A percentile compares a stretch with the other conserved stretches of the same genome.
Evolutionary conservation across 1,284 basidiomycete species (phyloP).

Genomic region (Peniophora sp.): DNA sequence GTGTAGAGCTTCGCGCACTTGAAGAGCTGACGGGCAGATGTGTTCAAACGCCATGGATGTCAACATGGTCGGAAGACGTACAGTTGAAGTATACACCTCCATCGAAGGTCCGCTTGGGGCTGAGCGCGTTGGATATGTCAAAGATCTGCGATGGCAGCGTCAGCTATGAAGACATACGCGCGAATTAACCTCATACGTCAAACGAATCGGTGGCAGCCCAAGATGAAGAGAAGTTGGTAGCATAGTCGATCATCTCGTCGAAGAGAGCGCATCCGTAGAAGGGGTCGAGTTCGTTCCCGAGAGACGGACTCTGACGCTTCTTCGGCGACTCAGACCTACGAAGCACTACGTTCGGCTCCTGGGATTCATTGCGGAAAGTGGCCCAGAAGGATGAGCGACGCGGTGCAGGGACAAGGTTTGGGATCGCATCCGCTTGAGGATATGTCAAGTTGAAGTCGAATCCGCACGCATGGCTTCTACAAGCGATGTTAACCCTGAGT

Average conservation of each 20-base stretch:
- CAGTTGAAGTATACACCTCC: slow-evolving; percentile 48
- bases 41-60: background rate
- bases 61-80: slow-evolving; percentile 17
- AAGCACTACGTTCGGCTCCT: background rate
- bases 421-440: slow-evolving; percentile 51
- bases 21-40: background rate
- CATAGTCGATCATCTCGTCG: slow-evolving; percentile 28
- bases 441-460: slow-evolving; percentile 66
- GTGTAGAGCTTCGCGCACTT: slow-evolving; percentile 48
- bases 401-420: slow-evolving; percentile 21
- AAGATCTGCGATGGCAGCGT: slow-evolving; percentile 17
- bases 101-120: slow-evolving; percentile 25
- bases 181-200: slow-evolving; percentile 13
- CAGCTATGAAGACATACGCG: background rate
- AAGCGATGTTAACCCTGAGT: too few relatives aligned
- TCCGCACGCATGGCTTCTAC: slow-evolving; percentile 52
- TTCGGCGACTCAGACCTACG: slow-evolving; percentile 5
- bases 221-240: slow-evolving; percentile 25
- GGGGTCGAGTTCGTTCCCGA: slow-evolving; percentile 23
- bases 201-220: slow-evolving; percentile 17
- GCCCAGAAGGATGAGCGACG: slow-evolving; percentile 7
- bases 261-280: slow-evolving; percentile 27
- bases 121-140: slow-evolving; percentile 25
- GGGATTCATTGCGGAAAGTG: background rate
- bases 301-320: slow-evolving; percentile 18